phyloP scores from a whole-genome alignment of 192 early-diverging fungal genomes.

The Rhizophagus sp. region DNA sequence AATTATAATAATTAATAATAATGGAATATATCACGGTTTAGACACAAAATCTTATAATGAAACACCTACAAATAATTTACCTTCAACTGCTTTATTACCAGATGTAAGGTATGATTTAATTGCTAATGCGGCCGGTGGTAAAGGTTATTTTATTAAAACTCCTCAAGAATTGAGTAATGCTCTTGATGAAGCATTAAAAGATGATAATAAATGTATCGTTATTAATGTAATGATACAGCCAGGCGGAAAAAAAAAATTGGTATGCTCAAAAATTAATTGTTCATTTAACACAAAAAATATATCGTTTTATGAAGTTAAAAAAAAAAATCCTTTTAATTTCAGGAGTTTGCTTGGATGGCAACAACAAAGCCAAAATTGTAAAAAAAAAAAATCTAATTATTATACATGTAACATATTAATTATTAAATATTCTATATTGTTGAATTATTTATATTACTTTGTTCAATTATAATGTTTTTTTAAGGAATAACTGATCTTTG shows the following conservation, averaged over 20 bases:
- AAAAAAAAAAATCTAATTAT: neutral
- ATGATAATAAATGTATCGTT: slow-evolving; percentile 49
- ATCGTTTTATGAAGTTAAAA: neutral
- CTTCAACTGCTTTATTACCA: slow-evolving; percentile 62
- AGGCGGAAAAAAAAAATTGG: slow-evolving; percentile 58
- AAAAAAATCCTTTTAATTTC: neutral
- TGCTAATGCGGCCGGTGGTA: slow-evolving; percentile 65
- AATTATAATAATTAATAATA: slow-evolving; percentile 79
- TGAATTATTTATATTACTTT: no score
- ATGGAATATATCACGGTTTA: slow-evolving; percentile 74
- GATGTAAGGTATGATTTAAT: slow-evolving; percentile 71
- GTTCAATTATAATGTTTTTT: no score
- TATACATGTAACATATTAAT: neutral
- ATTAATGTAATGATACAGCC: slow-evolving; percentile 71
- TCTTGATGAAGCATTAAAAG: slow-evolving; percentile 43
- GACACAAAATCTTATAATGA: slow-evolving; percentile 50
- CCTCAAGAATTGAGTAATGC: slow-evolving; percentile 57
- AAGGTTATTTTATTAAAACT: slow-evolving; percentile 57
- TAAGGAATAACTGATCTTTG: no score
- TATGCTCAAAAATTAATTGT: slow-evolving; percentile 29
- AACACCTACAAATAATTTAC: slow-evolving; percentile 43
- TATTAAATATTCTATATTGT: neutral
- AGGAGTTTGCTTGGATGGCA: slow-evolving; percentile 54
- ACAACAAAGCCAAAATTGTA: slow-evolving; percentile 18
- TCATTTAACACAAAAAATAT: neutral